Percentiles rank a stretch among this genome's conserved stretches.
These are phyloP conservation scores for slime mould (Dictyostelium discoideum) DNA, from an alignment of 78 protist species.

Conservation along the genomic window DNA sequence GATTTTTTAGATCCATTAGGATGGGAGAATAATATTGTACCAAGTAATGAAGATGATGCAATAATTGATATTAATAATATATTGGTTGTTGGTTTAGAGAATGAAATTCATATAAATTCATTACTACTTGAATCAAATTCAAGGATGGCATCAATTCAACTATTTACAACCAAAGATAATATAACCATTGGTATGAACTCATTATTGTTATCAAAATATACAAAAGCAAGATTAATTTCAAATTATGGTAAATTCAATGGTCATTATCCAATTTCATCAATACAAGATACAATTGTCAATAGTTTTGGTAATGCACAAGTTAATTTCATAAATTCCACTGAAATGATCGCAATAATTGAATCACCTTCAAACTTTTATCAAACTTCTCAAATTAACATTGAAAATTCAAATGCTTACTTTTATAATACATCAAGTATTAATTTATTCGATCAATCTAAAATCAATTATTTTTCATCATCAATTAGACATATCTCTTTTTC, in stretches of 20 bases:
- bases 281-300: background rate
- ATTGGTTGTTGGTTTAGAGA: background rate
- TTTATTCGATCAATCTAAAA: background rate
- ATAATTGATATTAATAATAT: background rate
- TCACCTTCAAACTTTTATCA: background rate
- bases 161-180: background rate
- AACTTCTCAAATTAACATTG: background rate
- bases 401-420: background rate
- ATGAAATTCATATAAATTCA: background rate
- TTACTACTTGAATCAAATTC: background rate
- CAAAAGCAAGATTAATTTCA: background rate
- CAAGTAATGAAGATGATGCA: slow-evolving; percentile 2
- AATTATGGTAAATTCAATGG: background rate
- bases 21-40: background rate
- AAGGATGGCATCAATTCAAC: background rate
- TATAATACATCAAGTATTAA: background rate
- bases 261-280: background rate
- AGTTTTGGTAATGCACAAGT: background rate
- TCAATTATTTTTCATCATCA: background rate
- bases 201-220: background rate
- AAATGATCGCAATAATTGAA: background rate
- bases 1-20: background rate
- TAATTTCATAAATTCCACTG: background rate
- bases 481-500: background rate
- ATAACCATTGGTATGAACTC: background rate